Evolutionary conservation across 768 basidiomycete genomes (phyloP), one percentile per base, ranked within the genome.

Genomic region (Agrocybe pediades): DNA sequence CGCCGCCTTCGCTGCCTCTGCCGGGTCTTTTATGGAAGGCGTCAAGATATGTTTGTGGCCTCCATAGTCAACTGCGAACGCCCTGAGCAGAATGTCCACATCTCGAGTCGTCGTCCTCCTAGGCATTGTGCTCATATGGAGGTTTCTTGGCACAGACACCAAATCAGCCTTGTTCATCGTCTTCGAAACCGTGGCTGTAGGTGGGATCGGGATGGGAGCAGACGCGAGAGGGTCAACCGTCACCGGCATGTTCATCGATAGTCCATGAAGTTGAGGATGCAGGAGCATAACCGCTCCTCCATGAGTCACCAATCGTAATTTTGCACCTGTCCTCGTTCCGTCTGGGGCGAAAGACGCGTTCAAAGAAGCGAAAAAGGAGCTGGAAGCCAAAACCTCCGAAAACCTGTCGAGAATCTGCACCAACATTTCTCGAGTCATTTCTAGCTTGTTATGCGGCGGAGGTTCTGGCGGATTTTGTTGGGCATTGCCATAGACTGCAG

Each of bases 211-310:
- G 21, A 26, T n/a, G n/a, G n/a, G n/a, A n/a, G 0, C 17, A 13
- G 30, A 39, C n/a, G n/a, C n/a, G n/a, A n/a, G n/a, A n/a, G n/a
- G n/a, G n/a, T n/a, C n/a, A n/a, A n/a, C n/a, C n/a, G n/a, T 21
- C 27, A 50, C 23, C 40, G 54, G 39, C 48, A 55, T 33, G 9
- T 55, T n/a, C 49, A 50, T 19, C 5, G 54, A 58, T 9, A 79
- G 70, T 2, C 55, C 52, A 50, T 72, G 63, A 0, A 80, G 63
- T 1, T 67, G 63, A 0, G 74, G 75, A 43, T 90, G 86, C 1
- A 90, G 75, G 20, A 90, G 77, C 85, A 89, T 88, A 49, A 85
- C 85, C 0, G 85, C 87, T 0, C 88, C 88, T 19, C 88, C 88
- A 53, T 90, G 88, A 0, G 87, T 74, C 42, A 88, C 82, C n/a